Base-by-base conservation (phyloP, 2,329 filamentous ascomycete genomes). In the Penicillium sp. region DNA sequence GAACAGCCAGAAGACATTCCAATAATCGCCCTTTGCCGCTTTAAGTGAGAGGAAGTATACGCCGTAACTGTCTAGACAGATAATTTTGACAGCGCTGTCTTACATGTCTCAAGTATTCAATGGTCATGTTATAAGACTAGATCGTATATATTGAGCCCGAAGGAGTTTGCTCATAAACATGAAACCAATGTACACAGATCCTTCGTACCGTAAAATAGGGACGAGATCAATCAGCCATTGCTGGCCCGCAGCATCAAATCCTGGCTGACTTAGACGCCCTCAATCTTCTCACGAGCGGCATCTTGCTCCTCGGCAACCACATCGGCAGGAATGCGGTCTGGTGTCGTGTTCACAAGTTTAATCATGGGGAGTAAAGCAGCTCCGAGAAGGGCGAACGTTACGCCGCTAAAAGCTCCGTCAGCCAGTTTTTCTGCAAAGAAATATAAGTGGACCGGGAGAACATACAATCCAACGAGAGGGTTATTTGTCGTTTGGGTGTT, bases 391-490 rank as follows among this genome's bases (percentile, higher is more conserved):
- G 45, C 71, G 40, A 75, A 73, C 0, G 70, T 70, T 7, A 74
- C 71, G 40, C 70, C 71, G 52, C 71, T 75, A 46, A 13, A 16
- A 27, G 2, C 10, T 11, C 28, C 25, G 43, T 54, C 14, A 55
- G 56, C 44, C 3, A 36, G 9, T 5, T 11, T 8, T 22, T 22
- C 20, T 18, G 14, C 2, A 13, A 11, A 3, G n/a, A 4, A 4
- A 28, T 22, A n/a, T 44, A 11, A 16, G 42, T 5, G 50, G 36
- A n/a, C 14, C 0, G 36, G 35, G 4, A 14, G 13, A 53, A 66
- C 70, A 8, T 65, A 75, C 72, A 74, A 74, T 53, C 71, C 72
- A 48, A 71, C 60, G 5, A 74, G 54, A 28, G 72, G 70, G 39
- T 66, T 63, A 24, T 66, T 68, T 28, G 65, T 64, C 22, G 69